Evolutionary conservation across 192 early-diverging fungal genomes (phyloP), one percentile per base, ranked within the genome.

Genomic region (Mortierella antarctica): DNA sequence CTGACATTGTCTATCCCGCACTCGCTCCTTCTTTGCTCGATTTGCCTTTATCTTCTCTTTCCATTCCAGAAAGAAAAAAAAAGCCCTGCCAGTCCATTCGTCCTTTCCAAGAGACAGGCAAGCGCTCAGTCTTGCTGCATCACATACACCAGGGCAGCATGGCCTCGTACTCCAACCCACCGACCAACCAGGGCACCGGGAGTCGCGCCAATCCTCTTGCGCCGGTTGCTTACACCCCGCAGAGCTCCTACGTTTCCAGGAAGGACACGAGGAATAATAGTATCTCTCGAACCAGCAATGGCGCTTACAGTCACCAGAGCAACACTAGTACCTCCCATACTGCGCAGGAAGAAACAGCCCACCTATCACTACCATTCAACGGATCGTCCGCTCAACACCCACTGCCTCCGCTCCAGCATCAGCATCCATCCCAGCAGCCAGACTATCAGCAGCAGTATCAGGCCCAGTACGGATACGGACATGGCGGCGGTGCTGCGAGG

Each of bases 191-290:
- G 21, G 53, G 56, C 46, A 48, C 60, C 41, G 51, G 69, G 39
- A 51, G 39, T 54, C 59, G 69, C 5, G n/a, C 40, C 47, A 80
- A 80, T 31, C 77, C 77, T 0, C 70, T 80, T 9, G 77, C 57
- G 0, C 77, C 70, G 23, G 77, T 80, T 15, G 5, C 70, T 4
- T 80, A 80, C 65, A 80, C 56, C 2, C 77, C 77, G 9, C 64
- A 65, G 42, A 71, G 65, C 10, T 65, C 77, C 6, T 80, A 80
- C 52, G 65, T 80, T 0, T 31, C 68, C 10, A 71, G 63, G 50
- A 67, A 65, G 18, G 65, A 67, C 42, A 41, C 39, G n/a, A 42
- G 65, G 45, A 54, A 15, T 49, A 70, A 62, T 55, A 52, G 51
- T 46, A 52, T 66, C 50, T 54, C 44, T 15, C 41, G 40, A 23